Base-by-base conservation (phyloP, 306 rosid genomes). In the Sicyos baderoa region DNA sequence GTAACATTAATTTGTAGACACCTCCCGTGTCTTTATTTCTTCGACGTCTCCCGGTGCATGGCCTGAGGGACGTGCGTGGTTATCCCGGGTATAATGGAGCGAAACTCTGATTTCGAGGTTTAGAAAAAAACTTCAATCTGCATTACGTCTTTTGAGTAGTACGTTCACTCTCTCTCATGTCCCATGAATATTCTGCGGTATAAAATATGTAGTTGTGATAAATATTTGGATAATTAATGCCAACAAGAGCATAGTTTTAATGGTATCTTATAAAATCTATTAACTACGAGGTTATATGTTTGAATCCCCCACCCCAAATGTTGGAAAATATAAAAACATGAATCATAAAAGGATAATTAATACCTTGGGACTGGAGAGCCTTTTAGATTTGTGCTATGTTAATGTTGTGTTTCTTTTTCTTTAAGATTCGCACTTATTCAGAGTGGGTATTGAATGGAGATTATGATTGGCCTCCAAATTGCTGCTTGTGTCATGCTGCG, bases 371-470 rank as follows among this genome's bases (percentile, higher is more conserved):
- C n/a, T n/a, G n/a, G 14, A 19, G 19, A 19, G 13, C 54, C 40
- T 18, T 71, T 40, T 1, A 70, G 49, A 54, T 55, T 50, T 8
- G 16, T 25, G 25, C 59, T 50, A 17, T 57, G 42, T 47, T 72
- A 59, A 58, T 50, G 3, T 63, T 45, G 64, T 23, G 71, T 61
- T 75, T 79, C 50, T 79, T 23, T 5, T 81, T 60, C 82, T 65
- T 51, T 35, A 74, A 94, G 99, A 74, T 94, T 29, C 97, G 91
- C 56, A 85, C 97, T 10, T 94, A 94, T 76, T 94, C 99, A 52
- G 97, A 90, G 79, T 94, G 99, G 99, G 99, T 94, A 72, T 84
- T 90, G 78, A 96, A 94, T 76, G 99, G 89, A 63, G 96, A 94
- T 58, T 94, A 86, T 67, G 96, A 94, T 60, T 94, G 99, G 99